phyloP scores from a whole-genome alignment of 768 basidiomycete genomes.

The Brasilioporus rufonigricans region DNA sequence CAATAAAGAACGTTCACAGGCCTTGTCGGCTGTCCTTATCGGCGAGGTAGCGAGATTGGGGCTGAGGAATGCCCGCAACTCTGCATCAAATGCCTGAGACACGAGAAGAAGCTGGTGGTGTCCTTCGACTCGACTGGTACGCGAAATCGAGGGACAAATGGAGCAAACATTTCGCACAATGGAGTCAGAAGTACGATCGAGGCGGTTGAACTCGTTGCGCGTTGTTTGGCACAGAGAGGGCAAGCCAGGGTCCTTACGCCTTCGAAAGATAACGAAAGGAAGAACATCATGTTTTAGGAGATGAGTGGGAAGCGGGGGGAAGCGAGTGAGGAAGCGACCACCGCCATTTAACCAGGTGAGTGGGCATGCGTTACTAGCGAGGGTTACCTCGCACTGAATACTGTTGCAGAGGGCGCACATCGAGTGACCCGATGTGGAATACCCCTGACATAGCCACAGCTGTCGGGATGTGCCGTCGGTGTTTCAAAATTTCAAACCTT shows the following conservation, averaged over 20 bases:
- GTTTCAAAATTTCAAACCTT: slow-evolving; percentile 35
- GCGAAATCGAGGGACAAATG: slow-evolving; percentile 36
- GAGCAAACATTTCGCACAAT: slow-evolving; percentile 42
- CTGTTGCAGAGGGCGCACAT: too few species aligned
- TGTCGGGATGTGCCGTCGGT: slow-evolving; percentile 26
- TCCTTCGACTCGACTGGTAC: slow-evolving; percentile 24
- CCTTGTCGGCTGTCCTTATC: slow-evolving; percentile 85
- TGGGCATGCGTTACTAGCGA: slow-evolving; percentile 20
- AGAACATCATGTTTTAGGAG: slow-evolving; percentile 14
- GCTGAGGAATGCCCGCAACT: slow-evolving; percentile 97
- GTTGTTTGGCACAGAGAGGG: slow-evolving; percentile 49
- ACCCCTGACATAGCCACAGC: slow-evolving; percentile 21
- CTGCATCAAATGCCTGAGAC: slow-evolving; percentile 68
- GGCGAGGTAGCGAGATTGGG: slow-evolving; percentile 91
- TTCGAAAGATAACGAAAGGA: slow-evolving; percentile 35
- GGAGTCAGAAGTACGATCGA: slow-evolving; percentile 60
- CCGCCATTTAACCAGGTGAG: slow-evolving; percentile 20
- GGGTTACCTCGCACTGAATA: too few species aligned
- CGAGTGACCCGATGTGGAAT: too few species aligned
- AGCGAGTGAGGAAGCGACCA: slow-evolving; percentile 20
- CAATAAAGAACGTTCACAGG: slow-evolving; percentile 54
- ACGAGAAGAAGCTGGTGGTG: slow-evolving; percentile 3
- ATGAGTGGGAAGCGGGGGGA: slow-evolving; percentile 23
- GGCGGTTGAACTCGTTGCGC: slow-evolving; percentile 64
- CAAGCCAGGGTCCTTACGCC: slow-evolving; percentile 44